phyloP scores from a whole-genome alignment of 208 protist species.

The Angomonas ambiguus region DNA sequence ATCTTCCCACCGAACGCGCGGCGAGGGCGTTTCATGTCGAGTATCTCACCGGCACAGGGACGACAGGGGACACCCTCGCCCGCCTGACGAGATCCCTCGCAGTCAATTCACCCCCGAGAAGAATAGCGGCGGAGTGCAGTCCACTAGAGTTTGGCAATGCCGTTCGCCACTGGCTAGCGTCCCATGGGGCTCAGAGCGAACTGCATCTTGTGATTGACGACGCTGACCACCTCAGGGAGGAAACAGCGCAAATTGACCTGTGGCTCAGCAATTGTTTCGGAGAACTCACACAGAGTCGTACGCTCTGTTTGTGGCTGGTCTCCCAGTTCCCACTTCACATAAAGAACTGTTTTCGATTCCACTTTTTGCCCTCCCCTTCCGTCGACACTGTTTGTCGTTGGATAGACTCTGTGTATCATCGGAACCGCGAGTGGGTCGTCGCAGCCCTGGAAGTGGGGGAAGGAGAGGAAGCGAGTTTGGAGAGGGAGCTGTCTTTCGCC shows the following conservation, averaged over 20 bases:
- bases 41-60: slow-evolving; percentile 40
- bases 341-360: slow-evolving; percentile 70
- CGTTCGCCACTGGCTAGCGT: slow-evolving; percentile 46
- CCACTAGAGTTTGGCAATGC: slow-evolving; percentile 46
- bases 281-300: slow-evolving; percentile 10
- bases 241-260: slow-evolving; percentile 28
- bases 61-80: slow-evolving; percentile 23
- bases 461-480: not conserved
- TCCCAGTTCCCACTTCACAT: slow-evolving; percentile 63
- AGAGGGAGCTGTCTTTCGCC: not conserved
- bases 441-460: not conserved
- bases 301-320: slow-evolving; percentile 65
- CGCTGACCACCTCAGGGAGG: slow-evolving; percentile 54
- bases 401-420: slow-evolving; percentile 11
- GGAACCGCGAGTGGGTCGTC: slow-evolving; percentile 1
- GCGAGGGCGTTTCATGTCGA: slow-evolving; percentile 23
- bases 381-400: slow-evolving; percentile 33
- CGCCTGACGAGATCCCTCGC: slow-evolving; percentile 21
- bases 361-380: slow-evolving; percentile 54
- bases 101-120: slow-evolving; percentile 8
- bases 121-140: slow-evolving; percentile 11
- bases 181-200: slow-evolving; percentile 43
- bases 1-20: not conserved
- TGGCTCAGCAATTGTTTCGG: slow-evolving; percentile 52
- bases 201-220: slow-evolving; percentile 86